These are phyloP conservation scores for Syncephalastrum monosporum DNA, from an alignment of 371 early-diverging fungal genomes.

Conservation along the genomic window DNA sequence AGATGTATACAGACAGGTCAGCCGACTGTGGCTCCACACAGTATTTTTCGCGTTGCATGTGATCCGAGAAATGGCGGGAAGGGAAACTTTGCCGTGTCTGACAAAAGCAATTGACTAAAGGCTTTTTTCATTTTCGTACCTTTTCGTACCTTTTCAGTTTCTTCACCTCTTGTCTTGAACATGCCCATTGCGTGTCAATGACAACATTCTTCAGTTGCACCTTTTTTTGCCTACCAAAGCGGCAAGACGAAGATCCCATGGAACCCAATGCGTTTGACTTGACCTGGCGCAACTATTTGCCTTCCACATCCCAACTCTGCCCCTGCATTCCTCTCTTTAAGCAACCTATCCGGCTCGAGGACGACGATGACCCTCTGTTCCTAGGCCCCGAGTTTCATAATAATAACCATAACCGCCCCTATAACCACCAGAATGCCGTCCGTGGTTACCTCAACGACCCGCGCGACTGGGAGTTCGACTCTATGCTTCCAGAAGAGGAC, in stretches of 20 bases:
- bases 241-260: constrained; percentile 15
- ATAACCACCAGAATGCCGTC: constrained; percentile 26
- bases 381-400: constrained; percentile 34
- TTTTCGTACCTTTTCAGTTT: neutral
- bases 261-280: constrained; percentile 43
- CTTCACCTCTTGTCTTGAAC: constrained; percentile 3
- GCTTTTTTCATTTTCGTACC: constrained; percentile 5
- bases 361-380: constrained; percentile 19
- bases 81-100: no score
- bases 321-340: constrained; percentile 20
- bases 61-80: no score
- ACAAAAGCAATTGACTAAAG: no score
- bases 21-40: no score
- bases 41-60: no score
- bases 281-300: constrained; percentile 48
- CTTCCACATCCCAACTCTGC: constrained; percentile 28
- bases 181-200: constrained; percentile 4
- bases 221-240: constrained; percentile 17
- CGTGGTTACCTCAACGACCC: constrained; percentile 26
- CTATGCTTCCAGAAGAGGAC: constrained; percentile 6
- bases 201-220: constrained; percentile 3
- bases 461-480: constrained; percentile 31
- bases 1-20: no score
- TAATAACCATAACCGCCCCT: constrained; percentile 13
- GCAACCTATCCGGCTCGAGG: constrained; percentile 24